These are phyloP conservation scores for Cladobotryum protrusum DNA, from an alignment of 2,329 filamentous ascomycete genomes.

Conservation along the genomic window DNA sequence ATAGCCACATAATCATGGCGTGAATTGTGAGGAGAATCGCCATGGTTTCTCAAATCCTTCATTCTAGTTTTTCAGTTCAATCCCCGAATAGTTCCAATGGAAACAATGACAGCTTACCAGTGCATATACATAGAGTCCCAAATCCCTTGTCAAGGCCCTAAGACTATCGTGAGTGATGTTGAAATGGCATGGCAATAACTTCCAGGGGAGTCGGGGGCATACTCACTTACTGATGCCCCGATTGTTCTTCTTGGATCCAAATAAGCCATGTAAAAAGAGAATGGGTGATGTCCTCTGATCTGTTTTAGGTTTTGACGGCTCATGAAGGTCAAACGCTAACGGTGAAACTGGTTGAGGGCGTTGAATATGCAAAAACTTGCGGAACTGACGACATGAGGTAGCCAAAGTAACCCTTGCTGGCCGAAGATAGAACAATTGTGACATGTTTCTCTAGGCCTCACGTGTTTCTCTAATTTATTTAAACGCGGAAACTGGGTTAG, in stretches of 20 bases:
- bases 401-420: background rate
- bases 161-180: slow-evolving; percentile 10
- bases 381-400: background rate
- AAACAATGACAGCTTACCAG: slow-evolving; percentile 49
- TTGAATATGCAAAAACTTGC: background rate
- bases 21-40: slow-evolving; percentile 72
- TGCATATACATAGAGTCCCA: slow-evolving; percentile 75
- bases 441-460: background rate
- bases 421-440: background rate
- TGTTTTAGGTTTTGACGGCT: slow-evolving; percentile 40
- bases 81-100: slow-evolving; percentile 5
- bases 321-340: slow-evolving; percentile 62
- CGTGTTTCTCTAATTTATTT: background rate
- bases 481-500: background rate
- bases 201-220: background rate
- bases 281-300: slow-evolving; percentile 54
- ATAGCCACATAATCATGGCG: slow-evolving; percentile 76
- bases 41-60: slow-evolving; percentile 88
- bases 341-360: slow-evolving; percentile 16
- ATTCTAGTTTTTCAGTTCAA: slow-evolving; percentile 8
- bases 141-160: slow-evolving; percentile 73
- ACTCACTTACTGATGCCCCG: slow-evolving; percentile 87
- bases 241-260: slow-evolving; percentile 94
- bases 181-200: background rate
- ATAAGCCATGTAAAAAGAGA: slow-evolving; percentile 85